phyloP scores from a whole-genome alignment of 1,284 basidiomycete species.

The Irpex sp. region DNA sequence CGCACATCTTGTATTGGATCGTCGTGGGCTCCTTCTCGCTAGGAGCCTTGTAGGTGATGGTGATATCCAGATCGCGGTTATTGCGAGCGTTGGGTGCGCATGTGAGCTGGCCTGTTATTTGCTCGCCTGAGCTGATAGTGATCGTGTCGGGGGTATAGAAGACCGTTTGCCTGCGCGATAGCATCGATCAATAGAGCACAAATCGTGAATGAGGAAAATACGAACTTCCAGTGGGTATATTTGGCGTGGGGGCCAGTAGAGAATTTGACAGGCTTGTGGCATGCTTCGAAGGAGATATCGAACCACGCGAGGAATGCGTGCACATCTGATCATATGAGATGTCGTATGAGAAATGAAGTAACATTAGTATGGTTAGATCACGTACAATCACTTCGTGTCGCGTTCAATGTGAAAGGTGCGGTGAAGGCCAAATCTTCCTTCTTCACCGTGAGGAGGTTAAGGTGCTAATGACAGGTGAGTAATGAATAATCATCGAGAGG shows the following conservation, averaged over 20 bases:
- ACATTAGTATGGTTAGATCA: constrained; percentile 12
- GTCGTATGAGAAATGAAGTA: not conserved
- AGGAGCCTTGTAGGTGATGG: constrained; percentile 59
- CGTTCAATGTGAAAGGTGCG: constrained; percentile 75
- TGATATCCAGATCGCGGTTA: constrained; percentile 90
- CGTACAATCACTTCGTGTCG: constrained; percentile 91
- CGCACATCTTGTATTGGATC: constrained; percentile 79
- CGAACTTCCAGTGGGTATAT: constrained; percentile 96
- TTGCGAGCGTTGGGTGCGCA: constrained; percentile 88
- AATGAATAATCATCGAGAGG: not conserved
- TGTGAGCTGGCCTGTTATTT: constrained; percentile 63
- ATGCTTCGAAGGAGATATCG: constrained; percentile 87
- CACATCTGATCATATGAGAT: constrained; percentile 51
- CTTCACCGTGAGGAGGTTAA: constrained; percentile 87
- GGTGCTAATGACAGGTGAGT: constrained; percentile 46
- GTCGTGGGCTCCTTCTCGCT: constrained; percentile 30
- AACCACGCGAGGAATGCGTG: constrained; percentile 99
- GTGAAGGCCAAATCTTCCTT: constrained; percentile 94
- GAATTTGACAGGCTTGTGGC: constrained; percentile 94
- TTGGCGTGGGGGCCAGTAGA: constrained; percentile 94
- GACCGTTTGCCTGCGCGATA: constrained; percentile 73
- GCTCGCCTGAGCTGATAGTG: constrained; percentile 62
- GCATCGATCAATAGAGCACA: not conserved
- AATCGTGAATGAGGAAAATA: constrained; percentile 13
- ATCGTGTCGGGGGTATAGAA: constrained; percentile 88